These are phyloP conservation scores for Aspergillus intermedius DNA, from an alignment of 2,329 filamentous ascomycete genomes.

Conservation along the genomic window DNA sequence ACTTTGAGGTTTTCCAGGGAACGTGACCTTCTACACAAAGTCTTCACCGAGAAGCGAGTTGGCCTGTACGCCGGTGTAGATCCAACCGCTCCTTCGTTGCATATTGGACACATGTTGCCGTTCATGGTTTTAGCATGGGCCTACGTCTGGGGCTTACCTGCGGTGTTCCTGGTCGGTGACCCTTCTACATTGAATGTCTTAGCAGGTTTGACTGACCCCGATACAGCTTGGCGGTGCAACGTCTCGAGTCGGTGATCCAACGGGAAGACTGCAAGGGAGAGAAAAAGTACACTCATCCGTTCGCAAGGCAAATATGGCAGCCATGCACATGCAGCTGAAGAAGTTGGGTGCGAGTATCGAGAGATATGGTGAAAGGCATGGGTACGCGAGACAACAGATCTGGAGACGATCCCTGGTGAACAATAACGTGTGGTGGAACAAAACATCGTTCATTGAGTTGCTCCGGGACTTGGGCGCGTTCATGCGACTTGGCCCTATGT, in stretches of 20 bases:
- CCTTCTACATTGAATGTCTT: too few relatives aligned
- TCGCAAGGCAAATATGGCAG: constrained; percentile 42
- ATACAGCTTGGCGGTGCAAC: constrained; percentile 43
- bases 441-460: constrained; percentile 65
- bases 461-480: constrained; percentile 65
- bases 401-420: constrained; percentile 66
- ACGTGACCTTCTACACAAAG: constrained; percentile 35
- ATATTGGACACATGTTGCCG: constrained; percentile 46
- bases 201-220: constrained; percentile 10
- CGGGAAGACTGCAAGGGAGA: constrained; percentile 37
- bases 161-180: constrained; percentile 39
- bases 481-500: constrained; percentile 76
- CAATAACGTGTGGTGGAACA: constrained; percentile 78
- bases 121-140: constrained; percentile 47
- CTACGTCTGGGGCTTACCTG: constrained; percentile 43
- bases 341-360: constrained; percentile 71
- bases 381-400: constrained; percentile 56
- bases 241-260: constrained; percentile 42
- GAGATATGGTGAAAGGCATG: constrained; percentile 56
- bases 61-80: constrained; percentile 46
- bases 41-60: constrained; percentile 41
- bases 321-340: constrained; percentile 46
- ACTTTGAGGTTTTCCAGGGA: constrained; percentile 23
- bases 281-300: constrained; percentile 29
- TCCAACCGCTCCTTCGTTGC: constrained; percentile 45